Evolutionary conservation across 495 filamentous ascomycete genomes (phyloP), one percentile per base, ranked within the genome.

Genomic region (Aspergillus asperescens): DNA sequence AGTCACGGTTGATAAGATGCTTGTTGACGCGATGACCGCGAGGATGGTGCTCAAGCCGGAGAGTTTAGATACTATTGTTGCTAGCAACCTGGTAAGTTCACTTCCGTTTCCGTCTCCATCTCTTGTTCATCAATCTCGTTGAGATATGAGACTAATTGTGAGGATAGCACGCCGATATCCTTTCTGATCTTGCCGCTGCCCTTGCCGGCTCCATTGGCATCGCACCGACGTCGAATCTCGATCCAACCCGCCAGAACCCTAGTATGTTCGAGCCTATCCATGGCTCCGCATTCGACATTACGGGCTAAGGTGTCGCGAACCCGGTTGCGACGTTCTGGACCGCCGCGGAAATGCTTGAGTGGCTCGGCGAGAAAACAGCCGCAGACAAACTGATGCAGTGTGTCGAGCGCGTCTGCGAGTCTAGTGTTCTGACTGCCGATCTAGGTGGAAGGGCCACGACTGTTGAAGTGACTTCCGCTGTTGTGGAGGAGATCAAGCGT

Each of bases 301-400:
- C 82, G 1, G 85, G 85, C 0, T 83, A 82, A 63, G 84, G 84
- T 0, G 71, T 87, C 31, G 85, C 85, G 9, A 89, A 90, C 62
- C 85, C 85, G 0, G 76, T 89, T 0, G 85, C 76, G 7, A 84
- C 83, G 0, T 83, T 88, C 63, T 86, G 83, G 84, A 82, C 79
- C 4, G 81, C 77, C 5, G 78, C 79, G 1, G 83, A 86, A 63
- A 88, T 87, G 84, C 69, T 87, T 32, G 69, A 67, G 6, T 87
- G 82, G 83, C 55, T 88, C 25, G 82, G 82, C 2, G 71, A 82
- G 58, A 69, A 75, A 45, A 67, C 70, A 7, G 82, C 80, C 5
- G 75, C 78, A 0, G 71, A 76, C 59, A 62, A 68, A 54, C 66
- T 88, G 53, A 72, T 87, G 70, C 63, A 73, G 29, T 71, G 70